Conservation (phyloP, 2,329 filamentous ascomycete genomes). For the Talaromyces sp. region DNA sequence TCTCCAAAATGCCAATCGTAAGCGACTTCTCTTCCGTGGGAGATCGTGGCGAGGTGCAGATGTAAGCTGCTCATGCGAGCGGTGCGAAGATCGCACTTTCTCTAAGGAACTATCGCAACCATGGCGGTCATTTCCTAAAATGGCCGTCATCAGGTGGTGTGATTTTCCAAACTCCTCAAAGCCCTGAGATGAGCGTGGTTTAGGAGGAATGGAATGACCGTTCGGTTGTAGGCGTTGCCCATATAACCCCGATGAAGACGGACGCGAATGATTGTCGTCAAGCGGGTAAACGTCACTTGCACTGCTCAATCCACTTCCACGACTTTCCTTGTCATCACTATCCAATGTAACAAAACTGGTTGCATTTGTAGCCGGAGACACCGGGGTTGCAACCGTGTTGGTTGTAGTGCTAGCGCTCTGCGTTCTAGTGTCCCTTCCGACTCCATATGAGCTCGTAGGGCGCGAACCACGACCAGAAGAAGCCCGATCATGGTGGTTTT, state of each 20-base stretch:
- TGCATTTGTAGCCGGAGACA: slow-evolving; percentile 46
- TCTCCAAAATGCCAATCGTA: slow-evolving; percentile 45
- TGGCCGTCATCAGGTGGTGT: slow-evolving; percentile 23
- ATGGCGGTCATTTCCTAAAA: slow-evolving; percentile 26
- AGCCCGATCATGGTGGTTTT: slow-evolving; percentile 9
- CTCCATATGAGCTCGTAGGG: slow-evolving; percentile 36
- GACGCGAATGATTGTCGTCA: slow-evolving; percentile 25
- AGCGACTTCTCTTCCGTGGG: slow-evolving; percentile 39
- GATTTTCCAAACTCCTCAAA: slow-evolving; percentile 27
- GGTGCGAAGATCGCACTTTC: slow-evolving; percentile 26
- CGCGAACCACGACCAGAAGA: slow-evolving; percentile 38
- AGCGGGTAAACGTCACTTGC: slow-evolving; percentile 30
- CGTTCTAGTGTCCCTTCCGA: slow-evolving; percentile 39
- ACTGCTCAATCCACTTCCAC: slow-evolving; percentile 32
- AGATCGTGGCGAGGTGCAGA: slow-evolving; percentile 5
- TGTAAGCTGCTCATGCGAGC: slow-evolving; percentile 13
- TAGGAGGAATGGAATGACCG: slow-evolving; percentile 23
- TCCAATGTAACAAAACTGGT: slow-evolving; percentile 45
- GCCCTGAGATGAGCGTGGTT: slow-evolving; percentile 27
- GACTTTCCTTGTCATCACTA: slow-evolving; percentile 39
- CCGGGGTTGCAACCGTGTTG: slow-evolving; percentile 41
- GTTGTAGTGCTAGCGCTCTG: slow-evolving; percentile 45
- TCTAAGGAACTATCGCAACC: slow-evolving; percentile 32
- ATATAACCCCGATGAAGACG: slow-evolving; percentile 33
- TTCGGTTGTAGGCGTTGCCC: slow-evolving; percentile 27